Percentiles rank a stretch among this genome's conserved stretches.
Evolutionary conservation across 345 rosid species (phyloP).

Genomic region (Ailanthus altissimus): DNA sequence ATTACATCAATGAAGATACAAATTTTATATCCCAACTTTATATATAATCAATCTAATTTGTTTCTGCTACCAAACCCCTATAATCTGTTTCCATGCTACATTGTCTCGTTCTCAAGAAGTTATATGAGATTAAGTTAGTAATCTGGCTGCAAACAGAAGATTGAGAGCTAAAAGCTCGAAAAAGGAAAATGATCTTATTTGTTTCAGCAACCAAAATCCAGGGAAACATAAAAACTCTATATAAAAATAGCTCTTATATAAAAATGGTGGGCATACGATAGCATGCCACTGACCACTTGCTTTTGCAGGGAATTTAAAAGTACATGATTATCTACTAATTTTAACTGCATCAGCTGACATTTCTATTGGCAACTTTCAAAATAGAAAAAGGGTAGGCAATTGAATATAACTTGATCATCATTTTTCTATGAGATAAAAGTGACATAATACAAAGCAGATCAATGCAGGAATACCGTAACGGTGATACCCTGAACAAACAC

Average conservation of each 20-base stretch:
- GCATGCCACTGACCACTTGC: conserved; percentile 41
- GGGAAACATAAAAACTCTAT: conserved; percentile 27
- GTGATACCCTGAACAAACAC: conserved; percentile 33
- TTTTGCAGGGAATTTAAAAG: conserved; percentile 26
- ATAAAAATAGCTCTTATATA: conserved; percentile 17
- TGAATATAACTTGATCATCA: conserved; percentile 33
- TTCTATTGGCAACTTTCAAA: conserved; percentile 32
- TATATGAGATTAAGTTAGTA: background rate
- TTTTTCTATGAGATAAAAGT: conserved; percentile 53
- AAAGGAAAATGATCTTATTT: conserved; percentile 26
- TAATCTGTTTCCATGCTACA: too few relatives aligned
- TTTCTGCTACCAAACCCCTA: too few relatives aligned
- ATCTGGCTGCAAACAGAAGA: background rate
- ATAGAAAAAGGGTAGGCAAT: conserved; percentile 4
- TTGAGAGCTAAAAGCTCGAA: background rate
- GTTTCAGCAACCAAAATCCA: conserved; percentile 10
- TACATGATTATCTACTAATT: conserved; percentile 31
- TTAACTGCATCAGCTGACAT: conserved; percentile 26
- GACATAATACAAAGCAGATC: conserved; percentile 59
- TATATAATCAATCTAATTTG: too few relatives aligned
- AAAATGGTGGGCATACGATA: conserved; percentile 23
- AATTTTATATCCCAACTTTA: too few relatives aligned
- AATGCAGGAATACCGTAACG: conserved; percentile 36
- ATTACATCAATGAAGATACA: too few relatives aligned
- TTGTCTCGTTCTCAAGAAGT: background rate